Base-by-base conservation (phyloP, 768 basidiomycete genomes). In the Kwoniella botswanensis region DNA sequence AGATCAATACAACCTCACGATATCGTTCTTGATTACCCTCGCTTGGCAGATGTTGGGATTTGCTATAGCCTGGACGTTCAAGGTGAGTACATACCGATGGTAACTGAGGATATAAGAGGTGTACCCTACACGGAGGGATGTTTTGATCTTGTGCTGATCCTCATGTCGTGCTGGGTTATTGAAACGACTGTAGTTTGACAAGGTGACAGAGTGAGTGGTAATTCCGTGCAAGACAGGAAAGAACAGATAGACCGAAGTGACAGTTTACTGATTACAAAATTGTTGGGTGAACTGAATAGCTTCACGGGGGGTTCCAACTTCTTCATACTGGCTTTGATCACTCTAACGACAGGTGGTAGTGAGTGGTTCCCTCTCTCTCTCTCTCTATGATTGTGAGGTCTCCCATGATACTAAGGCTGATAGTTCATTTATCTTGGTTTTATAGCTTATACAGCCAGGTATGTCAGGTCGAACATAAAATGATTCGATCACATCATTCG, bases 41-140 rank as follows among this genome's bases (percentile, higher is more conserved):
- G 76, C 74, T 13, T 91, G 88, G 78, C 90, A 91, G 76, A 84
- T 88, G 4, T 68, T 84, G 0, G 90, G 90, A 7, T 91, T 91
- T 74, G 85, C 86, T 4, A 88, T 91, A 65, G 89, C 90, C 7
- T 91, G 89, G 88, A 88, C 88, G 0, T 84, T 89, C 50, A 87
- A 86, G 84, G 85, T 85, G 61, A 41, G 76, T 65, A 18, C 10
- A 13, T 6, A 62, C 4, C 35, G 1, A 35, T 6, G 9, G 1
- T 6, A 18, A 17, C 12, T 50, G 46, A 50, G 46, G 6, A 3
- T 50, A 35, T 35, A 7, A 35, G 35, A 7, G 35, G 7, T 35
- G 35, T 35, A 35, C 35, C 7, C 35, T 35, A 7, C 7, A 35
- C 7, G 46, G 46, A 50, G 12, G 18, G 12, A 18, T 6, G 46